Evolutionary conservation across 495 filamentous ascomycete species (phyloP).

Genomic region (Oleoguttula mirabilis): DNA sequence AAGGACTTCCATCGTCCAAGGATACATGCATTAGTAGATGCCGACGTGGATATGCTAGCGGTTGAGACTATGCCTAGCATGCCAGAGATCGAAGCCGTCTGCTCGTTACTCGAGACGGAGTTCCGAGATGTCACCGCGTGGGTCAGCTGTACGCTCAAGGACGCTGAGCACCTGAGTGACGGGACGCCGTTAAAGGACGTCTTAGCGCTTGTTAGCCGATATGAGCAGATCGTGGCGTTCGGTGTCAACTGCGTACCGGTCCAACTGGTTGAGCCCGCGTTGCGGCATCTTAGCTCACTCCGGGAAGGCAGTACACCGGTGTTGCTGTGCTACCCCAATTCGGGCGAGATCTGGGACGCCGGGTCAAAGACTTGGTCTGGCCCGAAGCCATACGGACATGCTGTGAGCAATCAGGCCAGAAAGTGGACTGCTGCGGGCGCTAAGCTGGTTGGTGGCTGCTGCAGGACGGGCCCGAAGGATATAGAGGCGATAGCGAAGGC

Average conservation of each 20-base stretch:
- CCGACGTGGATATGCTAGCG: constrained; percentile 26
- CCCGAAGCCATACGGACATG: background rate
- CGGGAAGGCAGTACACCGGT: constrained; percentile 6
- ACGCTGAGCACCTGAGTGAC: constrained; percentile 21
- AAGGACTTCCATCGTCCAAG: constrained; percentile 25
- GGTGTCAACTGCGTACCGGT: constrained; percentile 26
- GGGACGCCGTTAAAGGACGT: constrained; percentile 15
- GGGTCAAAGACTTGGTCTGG: constrained; percentile 19
- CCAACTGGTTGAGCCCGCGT: constrained; percentile 10
- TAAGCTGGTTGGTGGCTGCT: constrained; percentile 27
- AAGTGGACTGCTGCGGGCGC: constrained; percentile 16
- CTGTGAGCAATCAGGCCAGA: background rate
- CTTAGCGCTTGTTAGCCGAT: background rate
- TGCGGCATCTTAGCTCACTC: constrained; percentile 9
- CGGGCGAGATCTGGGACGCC: constrained; percentile 26
- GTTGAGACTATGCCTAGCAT: constrained; percentile 26
- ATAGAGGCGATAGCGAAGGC: constrained; percentile 6
- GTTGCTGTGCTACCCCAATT: constrained; percentile 29
- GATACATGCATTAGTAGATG: constrained; percentile 23
- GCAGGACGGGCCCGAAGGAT: constrained; percentile 23
- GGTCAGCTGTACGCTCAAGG: constrained; percentile 23
- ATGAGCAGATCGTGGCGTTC: constrained; percentile 21
- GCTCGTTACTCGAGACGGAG: constrained; percentile 18
- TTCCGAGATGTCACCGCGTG: constrained; percentile 21
- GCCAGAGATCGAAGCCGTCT: constrained; percentile 20